Conservation (phyloP, 2,329 filamentous ascomycete genomes). For the Colletotrichum plurivorum region DNA sequence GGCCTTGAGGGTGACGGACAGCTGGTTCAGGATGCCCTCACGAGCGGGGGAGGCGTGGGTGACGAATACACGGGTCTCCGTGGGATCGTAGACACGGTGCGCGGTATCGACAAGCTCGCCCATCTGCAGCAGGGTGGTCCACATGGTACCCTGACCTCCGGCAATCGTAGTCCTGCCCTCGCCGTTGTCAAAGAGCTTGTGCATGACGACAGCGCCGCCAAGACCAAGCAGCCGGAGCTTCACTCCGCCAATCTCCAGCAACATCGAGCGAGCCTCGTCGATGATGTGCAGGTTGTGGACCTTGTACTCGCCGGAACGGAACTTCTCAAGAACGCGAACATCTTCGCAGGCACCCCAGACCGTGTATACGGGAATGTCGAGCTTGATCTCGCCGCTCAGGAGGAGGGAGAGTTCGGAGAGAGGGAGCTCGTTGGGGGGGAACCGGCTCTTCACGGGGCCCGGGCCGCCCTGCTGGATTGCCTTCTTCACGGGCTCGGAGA, state of each 20-base stretch:
- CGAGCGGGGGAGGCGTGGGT: conserved; percentile 97
- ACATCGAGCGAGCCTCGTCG: conserved; percentile 95
- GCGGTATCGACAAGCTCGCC: conserved; percentile 98
- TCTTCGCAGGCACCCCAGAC: conserved; percentile 99
- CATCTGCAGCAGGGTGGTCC: conserved; percentile 98
- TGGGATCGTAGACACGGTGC: conserved; percentile 97
- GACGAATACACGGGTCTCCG: conserved; percentile 95
- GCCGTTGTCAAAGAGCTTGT: conserved; percentile 99
- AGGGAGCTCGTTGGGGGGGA: conserved; percentile 84
- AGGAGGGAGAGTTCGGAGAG: conserved; percentile 94
- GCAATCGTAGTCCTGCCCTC: conserved; percentile 98
- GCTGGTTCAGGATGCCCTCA: conserved; percentile 96
- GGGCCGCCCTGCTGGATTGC: conserved; percentile 75
- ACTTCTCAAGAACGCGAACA: conserved; percentile 96
- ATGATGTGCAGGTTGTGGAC: conserved; percentile 98
- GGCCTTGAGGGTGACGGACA: conserved; percentile 96
- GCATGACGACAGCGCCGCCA: conserved; percentile 98
- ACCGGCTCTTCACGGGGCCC: conserved; percentile 88
- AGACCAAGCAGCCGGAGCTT: conserved; percentile 95
- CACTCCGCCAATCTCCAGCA: conserved; percentile 94
- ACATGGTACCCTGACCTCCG: conserved; percentile 98
- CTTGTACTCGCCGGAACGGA: conserved; percentile 97
- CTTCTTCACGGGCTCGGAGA: conserved; percentile 83
- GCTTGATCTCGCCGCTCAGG: conserved; percentile 87
- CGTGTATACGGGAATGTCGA: conserved; percentile 97